phyloP scores from a whole-genome alignment of 106 monocot genomes.

The Dendrobium officinale region DNA sequence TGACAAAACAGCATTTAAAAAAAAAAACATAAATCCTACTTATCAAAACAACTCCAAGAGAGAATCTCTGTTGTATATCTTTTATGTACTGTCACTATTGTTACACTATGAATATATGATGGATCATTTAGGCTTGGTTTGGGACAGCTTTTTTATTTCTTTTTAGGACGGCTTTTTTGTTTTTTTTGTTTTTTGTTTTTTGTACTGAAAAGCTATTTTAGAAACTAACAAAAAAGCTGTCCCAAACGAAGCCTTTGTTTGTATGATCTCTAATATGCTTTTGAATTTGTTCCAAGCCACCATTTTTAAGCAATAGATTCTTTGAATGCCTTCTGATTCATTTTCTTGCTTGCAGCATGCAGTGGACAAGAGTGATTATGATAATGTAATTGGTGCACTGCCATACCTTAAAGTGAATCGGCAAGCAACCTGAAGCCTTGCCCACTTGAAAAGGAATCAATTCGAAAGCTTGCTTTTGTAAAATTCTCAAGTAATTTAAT shows the following conservation, averaged over 20 bases:
- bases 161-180: no score
- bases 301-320: background rate
- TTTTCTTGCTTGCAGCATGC: conserved; percentile 27
- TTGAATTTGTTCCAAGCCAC: background rate
- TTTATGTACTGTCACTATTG: background rate
- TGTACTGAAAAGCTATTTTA: no score
- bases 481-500: background rate
- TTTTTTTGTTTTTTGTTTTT: no score
- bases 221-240: no score
- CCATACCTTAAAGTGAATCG: conserved; percentile 94
- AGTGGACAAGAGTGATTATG: conserved; percentile 74
- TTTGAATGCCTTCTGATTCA: background rate
- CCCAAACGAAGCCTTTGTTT: background rate
- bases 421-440: conserved; percentile 41
- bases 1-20: no score
- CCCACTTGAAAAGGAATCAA: background rate
- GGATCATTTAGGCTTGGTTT: no score
- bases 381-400: conserved; percentile 80
- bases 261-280: background rate
- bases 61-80: background rate
- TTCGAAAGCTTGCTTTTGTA: background rate
- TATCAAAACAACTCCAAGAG: background rate
- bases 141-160: no score
- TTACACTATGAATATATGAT: background rate
- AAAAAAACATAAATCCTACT: background rate